A percentile compares a stretch with the other conserved stretches of the same genome.
Conservation (phyloP, 2,329 filamentous ascomycete genomes). For the Fusarium sacchari region DNA sequence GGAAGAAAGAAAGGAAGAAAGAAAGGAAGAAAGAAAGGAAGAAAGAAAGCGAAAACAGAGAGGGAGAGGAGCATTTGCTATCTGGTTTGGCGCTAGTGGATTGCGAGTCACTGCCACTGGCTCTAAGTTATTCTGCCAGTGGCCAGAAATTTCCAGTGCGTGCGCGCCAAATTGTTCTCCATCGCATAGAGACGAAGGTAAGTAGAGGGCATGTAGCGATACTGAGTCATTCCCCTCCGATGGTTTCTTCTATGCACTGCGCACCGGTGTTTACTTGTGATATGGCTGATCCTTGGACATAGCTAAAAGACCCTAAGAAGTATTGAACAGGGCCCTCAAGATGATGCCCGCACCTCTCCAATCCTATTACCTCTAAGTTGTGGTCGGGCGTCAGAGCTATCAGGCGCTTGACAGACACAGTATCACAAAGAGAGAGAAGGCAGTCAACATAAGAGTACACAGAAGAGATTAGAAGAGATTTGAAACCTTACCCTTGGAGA, state of each 20-base stretch:
- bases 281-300: not conserved
- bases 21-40: not conserved
- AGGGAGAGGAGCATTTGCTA: not conserved
- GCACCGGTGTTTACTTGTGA: rapidly evolving
- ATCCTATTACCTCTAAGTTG: not conserved
- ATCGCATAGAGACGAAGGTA: rapidly evolving
- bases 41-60: not conserved
- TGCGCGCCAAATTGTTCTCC: not conserved
- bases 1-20: not conserved
- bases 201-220: rapidly evolving
- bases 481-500: not conserved
- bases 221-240: not conserved
- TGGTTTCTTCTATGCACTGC: not conserved
- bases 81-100: not conserved
- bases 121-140: not conserved
- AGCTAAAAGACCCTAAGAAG: rapidly evolving
- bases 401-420: not conserved
- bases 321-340: not conserved
- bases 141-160: too few relatives aligned
- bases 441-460: not conserved
- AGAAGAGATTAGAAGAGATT: not conserved
- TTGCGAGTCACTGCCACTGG: not conserved
- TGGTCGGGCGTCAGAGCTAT: rapidly evolving
- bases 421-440: not conserved
- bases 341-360: not conserved